Conservation (phyloP, 306 rosid genomes). For the Pterocarpus macrocarpus region DNA sequence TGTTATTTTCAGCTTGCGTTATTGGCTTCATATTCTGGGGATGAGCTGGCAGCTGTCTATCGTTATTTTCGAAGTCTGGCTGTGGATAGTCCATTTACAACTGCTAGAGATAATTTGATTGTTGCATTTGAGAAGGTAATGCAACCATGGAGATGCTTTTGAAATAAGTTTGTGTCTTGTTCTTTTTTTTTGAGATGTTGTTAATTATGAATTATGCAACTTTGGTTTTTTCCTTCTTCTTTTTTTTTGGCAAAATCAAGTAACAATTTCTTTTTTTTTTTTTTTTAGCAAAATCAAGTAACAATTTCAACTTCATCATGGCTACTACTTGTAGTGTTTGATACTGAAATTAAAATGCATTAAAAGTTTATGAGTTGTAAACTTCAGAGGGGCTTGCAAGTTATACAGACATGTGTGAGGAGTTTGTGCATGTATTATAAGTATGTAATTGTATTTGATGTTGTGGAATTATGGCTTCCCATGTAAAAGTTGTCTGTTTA, state of each 20-base stretch:
- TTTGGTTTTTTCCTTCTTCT: neutral
- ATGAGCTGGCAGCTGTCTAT: constrained; percentile 81
- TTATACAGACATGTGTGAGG: neutral
- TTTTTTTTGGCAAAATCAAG: too few species aligned
- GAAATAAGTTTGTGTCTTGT: neutral
- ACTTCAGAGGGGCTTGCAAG: constrained; percentile 23
- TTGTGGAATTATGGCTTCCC: neutral
- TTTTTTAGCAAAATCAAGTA: constrained; percentile 5
- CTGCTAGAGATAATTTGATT: constrained; percentile 94
- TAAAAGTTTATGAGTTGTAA: neutral
- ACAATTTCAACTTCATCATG: constrained; percentile 9
- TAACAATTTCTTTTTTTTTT: neutral
- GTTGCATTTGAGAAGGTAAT: constrained; percentile 97
- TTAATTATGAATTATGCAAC: constrained; percentile 22
- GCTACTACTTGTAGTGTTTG: constrained; percentile 17
- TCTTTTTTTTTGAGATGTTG: constrained; percentile 13
- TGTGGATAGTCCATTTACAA: constrained; percentile 88
- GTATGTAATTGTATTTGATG: constrained; percentile 6
- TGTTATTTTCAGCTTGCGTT: constrained; percentile 79
- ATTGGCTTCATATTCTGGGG: constrained; percentile 91
- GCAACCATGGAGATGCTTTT: constrained; percentile 1
- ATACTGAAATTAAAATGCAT: constrained; percentile 20
- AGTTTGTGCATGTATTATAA: neutral
- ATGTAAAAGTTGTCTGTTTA: constrained; percentile 7
- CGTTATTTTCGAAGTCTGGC: constrained; percentile 95